phyloP scores from a whole-genome alignment of 345 rosid genomes.

The Psidium guajava region DNA sequence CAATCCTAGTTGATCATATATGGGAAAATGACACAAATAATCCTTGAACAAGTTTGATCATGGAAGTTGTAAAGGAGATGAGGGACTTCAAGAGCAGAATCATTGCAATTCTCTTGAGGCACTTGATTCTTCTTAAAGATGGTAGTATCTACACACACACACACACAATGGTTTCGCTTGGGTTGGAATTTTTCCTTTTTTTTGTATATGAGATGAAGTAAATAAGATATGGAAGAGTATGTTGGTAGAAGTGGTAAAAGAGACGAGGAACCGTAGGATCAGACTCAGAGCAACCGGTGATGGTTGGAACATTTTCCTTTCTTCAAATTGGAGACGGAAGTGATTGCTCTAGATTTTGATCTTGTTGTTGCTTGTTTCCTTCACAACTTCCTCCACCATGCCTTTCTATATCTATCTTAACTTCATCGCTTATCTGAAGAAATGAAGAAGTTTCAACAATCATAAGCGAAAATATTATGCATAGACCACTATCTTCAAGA shows the following conservation, averaged over 20 bases:
- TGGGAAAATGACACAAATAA: background rate
- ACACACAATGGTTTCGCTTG: background rate
- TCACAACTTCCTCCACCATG: background rate
- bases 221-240: background rate
- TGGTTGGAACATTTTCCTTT: background rate
- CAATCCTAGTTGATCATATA: background rate
- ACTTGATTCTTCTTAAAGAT: background rate
- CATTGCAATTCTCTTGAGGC: background rate
- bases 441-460: background rate
- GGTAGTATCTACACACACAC: background rate
- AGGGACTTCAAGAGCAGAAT: background rate
- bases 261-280: background rate
- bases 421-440: background rate
- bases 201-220: background rate
- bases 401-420: background rate
- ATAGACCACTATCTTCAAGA: background rate
- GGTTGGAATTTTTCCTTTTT: background rate
- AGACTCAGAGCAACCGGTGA: background rate
- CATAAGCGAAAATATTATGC: background rate
- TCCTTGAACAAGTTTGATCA: background rate
- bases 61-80: background rate
- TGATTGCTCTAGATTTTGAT: background rate
- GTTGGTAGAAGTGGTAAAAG: background rate
- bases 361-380: background rate
- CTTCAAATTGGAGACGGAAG: background rate